phyloP scores from a whole-genome alignment of 495 filamentous ascomycete genomes.

The Xylaria acuta region DNA sequence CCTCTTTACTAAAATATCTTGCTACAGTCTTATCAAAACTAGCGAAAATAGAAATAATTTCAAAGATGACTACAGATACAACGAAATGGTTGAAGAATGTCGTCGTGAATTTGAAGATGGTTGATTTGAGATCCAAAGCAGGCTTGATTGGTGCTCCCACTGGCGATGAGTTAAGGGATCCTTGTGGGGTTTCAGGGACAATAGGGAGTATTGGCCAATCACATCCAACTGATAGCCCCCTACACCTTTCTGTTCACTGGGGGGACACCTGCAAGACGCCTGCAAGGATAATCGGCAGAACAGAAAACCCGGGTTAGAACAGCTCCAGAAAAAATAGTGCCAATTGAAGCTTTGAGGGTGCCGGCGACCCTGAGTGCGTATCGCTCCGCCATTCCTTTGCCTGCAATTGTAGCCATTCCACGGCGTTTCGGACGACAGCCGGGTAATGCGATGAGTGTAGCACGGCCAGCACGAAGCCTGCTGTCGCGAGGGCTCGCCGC shows the following conservation, averaged over 20 bases:
- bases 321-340: slow-evolving; percentile 31
- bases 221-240: background rate
- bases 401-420: slow-evolving; percentile 28
- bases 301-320: slow-evolving; percentile 24
- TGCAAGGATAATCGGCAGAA: slow-evolving; percentile 20
- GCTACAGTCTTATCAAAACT: background rate
- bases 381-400: slow-evolving; percentile 1
- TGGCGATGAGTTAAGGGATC: background rate
- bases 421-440: slow-evolving; percentile 26
- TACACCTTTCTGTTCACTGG: background rate
- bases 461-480: slow-evolving; percentile 42
- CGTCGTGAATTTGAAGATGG: background rate
- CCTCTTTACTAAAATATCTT: background rate
- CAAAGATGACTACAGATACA: background rate
- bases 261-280: background rate
- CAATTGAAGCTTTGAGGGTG: slow-evolving; percentile 18
- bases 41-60: background rate
- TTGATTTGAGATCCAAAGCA: background rate
- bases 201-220: slow-evolving; percentile 5
- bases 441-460: slow-evolving; percentile 43
- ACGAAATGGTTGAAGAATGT: background rate
- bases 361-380: slow-evolving; percentile 6
- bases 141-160: background rate
- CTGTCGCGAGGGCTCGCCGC: slow-evolving; percentile 41
- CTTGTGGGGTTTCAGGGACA: background rate